These are phyloP conservation scores for Elaeagnus macrophylla DNA, from an alignment of 306 rosid species.

Conservation along the genomic window DNA sequence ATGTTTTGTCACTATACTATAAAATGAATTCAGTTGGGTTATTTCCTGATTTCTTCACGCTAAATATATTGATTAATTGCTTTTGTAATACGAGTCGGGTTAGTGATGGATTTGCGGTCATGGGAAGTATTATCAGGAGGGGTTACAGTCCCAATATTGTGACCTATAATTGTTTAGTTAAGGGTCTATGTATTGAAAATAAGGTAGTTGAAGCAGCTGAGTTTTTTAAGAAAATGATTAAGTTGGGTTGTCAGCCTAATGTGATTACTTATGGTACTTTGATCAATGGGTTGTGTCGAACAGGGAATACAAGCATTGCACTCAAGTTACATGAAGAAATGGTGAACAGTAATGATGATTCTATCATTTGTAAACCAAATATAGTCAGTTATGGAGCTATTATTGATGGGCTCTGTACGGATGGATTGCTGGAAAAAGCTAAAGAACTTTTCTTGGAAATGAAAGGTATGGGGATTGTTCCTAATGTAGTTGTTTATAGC, in stretches of 20 bases:
- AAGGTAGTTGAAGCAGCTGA: constrained; percentile 22
- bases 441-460: constrained; percentile 33
- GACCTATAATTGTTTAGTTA: constrained; percentile 29
- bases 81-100: constrained; percentile 24
- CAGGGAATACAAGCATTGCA: too few species aligned
- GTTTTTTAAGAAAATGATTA: constrained; percentile 26
- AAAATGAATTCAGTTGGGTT: constrained; percentile 10
- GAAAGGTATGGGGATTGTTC: constrained; percentile 26
- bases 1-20: constrained; percentile 1
- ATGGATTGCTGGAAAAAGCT: constrained; percentile 32
- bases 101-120: constrained; percentile 23
- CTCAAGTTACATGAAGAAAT: constrained; percentile 37
- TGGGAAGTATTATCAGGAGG: constrained; percentile 27
- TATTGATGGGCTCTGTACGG: constrained; percentile 43
- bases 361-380: constrained; percentile 24
- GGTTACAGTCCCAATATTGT: constrained; percentile 27
- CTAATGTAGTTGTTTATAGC: constrained; percentile 30
- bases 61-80: constrained; percentile 33
- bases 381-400: constrained; percentile 19
- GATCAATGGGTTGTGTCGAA: constrained; percentile 40
- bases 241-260: constrained; percentile 28
- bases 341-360: constrained; percentile 19
- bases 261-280: constrained; percentile 26
- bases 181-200: constrained; percentile 35
- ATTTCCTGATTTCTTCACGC: constrained; percentile 17